Conservation (phyloP, 2,329 filamentous ascomycete species). For the Talaromyces sp. region DNA sequence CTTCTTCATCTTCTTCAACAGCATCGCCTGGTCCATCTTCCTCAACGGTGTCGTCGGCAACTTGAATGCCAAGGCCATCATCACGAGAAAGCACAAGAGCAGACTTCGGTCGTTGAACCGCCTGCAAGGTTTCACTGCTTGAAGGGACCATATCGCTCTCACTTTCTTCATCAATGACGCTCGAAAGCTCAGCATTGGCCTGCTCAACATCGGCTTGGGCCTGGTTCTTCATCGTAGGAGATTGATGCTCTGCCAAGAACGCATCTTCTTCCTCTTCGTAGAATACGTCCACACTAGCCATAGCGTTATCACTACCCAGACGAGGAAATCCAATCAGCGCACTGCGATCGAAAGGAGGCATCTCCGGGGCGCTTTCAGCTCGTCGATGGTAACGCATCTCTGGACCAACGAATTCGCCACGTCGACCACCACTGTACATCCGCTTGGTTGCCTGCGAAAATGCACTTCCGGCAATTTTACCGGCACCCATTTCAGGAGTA, state of each 20-base stretch:
- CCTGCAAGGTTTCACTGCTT: constrained; percentile 18
- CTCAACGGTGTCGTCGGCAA: constrained; percentile 15
- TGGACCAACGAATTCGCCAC: constrained; percentile 46
- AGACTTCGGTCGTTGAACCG: not conserved
- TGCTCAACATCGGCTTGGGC: not conserved
- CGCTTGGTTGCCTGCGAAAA: constrained; percentile 42
- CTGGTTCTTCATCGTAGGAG: constrained; percentile 13
- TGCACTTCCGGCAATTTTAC: constrained; percentile 31
- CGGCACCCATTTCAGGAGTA: constrained; percentile 53
- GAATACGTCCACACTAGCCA: constrained; percentile 47
- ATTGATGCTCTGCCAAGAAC: constrained; percentile 40
- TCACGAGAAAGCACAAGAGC: constrained; percentile 13
- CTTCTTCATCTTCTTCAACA: not conserved
- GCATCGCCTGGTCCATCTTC: constrained; percentile 18
- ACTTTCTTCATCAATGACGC: constrained; percentile 14
- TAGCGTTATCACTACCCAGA: constrained; percentile 36
- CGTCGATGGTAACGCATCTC: constrained; percentile 51
- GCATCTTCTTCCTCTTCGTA: constrained; percentile 52
- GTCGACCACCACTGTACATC: constrained; percentile 49
- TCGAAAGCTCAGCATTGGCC: not conserved
- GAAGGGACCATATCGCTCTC: constrained; percentile 14
- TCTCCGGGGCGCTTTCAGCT: constrained; percentile 49
- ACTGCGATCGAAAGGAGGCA: constrained; percentile 48
- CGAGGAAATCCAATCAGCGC: constrained; percentile 34
- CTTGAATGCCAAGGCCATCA: constrained; percentile 31